These are phyloP conservation scores for Delphinella strobiligena DNA, from an alignment of 2,329 filamentous ascomycete species.

Conservation along the genomic window DNA sequence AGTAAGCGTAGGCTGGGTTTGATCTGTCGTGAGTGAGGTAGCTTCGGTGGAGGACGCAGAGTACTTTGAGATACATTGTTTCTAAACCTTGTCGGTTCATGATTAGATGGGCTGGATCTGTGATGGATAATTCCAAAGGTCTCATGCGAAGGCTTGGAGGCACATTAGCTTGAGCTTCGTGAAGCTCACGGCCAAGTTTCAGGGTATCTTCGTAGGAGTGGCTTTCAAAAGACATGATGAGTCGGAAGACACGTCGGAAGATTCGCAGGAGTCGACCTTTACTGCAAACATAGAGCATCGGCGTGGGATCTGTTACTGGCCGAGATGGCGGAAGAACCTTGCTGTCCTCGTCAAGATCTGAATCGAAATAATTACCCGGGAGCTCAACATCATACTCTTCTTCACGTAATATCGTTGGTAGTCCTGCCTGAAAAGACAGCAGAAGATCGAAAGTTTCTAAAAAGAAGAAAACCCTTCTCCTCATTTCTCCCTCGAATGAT, in stretches of 20 bases:
- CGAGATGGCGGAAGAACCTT: constrained; percentile 2
- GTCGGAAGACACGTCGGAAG: constrained; percentile 1
- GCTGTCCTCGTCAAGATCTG: constrained; percentile 8
- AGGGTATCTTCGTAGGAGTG: constrained; percentile 8
- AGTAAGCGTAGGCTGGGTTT: constrained; percentile 27
- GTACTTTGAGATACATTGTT: constrained; percentile 33
- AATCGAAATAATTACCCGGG: constrained; percentile 6
- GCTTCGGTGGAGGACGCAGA: constrained; percentile 36
- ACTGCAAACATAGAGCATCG: constrained; percentile 2
- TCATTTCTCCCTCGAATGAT: constrained; percentile 10
- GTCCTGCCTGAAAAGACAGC: constrained; percentile 6
- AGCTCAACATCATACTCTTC: constrained; percentile 4
- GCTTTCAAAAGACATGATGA: constrained; percentile 1
- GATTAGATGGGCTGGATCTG: constrained; percentile 31
- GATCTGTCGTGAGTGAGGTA: constrained; percentile 27
- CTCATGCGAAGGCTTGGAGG: constrained; percentile 17
- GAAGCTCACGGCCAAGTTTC: constrained; percentile 9
- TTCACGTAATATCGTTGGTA: constrained; percentile 6
- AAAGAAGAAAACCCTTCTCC: constrained; percentile 6
- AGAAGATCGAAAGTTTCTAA: constrained; percentile 6
- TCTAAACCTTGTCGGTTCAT: constrained; percentile 35
- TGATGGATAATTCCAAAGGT: constrained; percentile 24
- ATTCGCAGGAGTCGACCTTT: constrained; percentile 1
- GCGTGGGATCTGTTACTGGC: constrained; percentile 2
- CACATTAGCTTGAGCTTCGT: constrained; percentile 7